Conservation (phyloP, 495 filamentous ascomycete genomes). For the Peziza echinospora region DNA sequence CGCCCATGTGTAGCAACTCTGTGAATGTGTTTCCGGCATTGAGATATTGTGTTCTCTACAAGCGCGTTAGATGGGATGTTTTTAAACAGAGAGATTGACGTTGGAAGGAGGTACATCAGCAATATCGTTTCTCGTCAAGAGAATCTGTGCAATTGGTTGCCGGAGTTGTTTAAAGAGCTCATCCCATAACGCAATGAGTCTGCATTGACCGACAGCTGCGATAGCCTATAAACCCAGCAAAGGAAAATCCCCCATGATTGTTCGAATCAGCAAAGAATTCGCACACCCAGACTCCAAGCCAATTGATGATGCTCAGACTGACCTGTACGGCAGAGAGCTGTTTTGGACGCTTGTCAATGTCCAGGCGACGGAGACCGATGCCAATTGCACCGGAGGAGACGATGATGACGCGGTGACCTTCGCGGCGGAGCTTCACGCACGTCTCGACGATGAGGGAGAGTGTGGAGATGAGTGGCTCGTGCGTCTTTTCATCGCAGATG, state of each 20-base stretch:
- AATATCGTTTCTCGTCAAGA: slow-evolving; percentile 92
- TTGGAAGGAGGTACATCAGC: slow-evolving; percentile 50
- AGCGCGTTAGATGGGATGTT: background rate
- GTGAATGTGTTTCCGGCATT: slow-evolving; percentile 89
- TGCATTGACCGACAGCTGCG: slow-evolving; percentile 88
- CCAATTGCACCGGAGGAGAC: slow-evolving; percentile 95
- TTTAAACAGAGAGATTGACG: background rate
- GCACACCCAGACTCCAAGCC: no score
- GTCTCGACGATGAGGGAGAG: slow-evolving; percentile 83
- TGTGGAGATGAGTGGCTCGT: slow-evolving; percentile 84
- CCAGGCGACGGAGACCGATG: slow-evolving; percentile 71
- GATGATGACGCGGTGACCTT: slow-evolving; percentile 84
- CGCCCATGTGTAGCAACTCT: slow-evolving; percentile 81
- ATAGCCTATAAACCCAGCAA: slow-evolving; percentile 37
- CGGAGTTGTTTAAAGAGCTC: slow-evolving; percentile 65
- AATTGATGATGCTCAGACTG: slow-evolving; percentile 4
- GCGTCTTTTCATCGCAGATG: slow-evolving; percentile 91
- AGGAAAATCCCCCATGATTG: background rate
- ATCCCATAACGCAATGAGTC: slow-evolving; percentile 90
- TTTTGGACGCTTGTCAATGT: slow-evolving; percentile 73
- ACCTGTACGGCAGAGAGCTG: slow-evolving; percentile 68
- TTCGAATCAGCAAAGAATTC: background rate
- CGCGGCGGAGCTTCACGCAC: slow-evolving; percentile 56
- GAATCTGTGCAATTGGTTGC: slow-evolving; percentile 81
- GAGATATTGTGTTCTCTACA: slow-evolving; percentile 69